A percentile compares a stretch with the other conserved stretches of the same genome.
phyloP scores from a whole-genome alignment of 495 filamentous ascomycete species.

The Podospora fimiseda region DNA sequence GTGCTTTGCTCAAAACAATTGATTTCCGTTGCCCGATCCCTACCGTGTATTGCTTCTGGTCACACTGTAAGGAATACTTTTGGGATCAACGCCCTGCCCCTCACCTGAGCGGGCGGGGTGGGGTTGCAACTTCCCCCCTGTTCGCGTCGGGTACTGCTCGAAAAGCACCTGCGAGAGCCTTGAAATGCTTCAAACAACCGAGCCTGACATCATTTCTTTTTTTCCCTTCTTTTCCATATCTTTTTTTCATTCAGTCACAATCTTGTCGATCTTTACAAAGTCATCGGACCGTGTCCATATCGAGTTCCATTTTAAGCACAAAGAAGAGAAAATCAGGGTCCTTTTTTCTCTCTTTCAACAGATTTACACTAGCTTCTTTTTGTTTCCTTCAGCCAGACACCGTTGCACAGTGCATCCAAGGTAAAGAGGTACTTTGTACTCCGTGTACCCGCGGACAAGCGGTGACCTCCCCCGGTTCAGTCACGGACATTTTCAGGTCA shows the following conservation, averaged over 20 bases:
- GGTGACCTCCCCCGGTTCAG: not conserved
- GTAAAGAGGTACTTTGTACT: no score
- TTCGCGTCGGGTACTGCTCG: not conserved
- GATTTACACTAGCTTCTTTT: no score
- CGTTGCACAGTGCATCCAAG: not conserved
- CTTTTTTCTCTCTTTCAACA: no score
- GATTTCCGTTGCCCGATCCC: not conserved
- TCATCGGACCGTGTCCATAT: not conserved
- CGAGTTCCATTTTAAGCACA: not conserved
- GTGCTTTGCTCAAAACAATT: not conserved
- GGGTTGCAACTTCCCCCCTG: not conserved
- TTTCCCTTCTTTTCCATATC: no score
- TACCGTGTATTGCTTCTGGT: not conserved
- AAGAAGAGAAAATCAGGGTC: not conserved
- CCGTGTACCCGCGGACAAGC: not conserved
- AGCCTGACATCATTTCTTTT: not conserved
- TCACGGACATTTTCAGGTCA: conserved; percentile 9
- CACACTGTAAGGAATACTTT: not conserved
- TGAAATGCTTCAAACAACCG: not conserved
- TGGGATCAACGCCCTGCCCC: not conserved
- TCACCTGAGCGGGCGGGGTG: not conserved
- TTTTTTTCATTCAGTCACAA: no score
- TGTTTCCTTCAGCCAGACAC: no score
- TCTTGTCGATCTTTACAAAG: no score
- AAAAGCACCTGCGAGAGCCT: not conserved